Conservation (phyloP, 2,329 filamentous ascomycete species). For the Leptographium flavum region DNA sequence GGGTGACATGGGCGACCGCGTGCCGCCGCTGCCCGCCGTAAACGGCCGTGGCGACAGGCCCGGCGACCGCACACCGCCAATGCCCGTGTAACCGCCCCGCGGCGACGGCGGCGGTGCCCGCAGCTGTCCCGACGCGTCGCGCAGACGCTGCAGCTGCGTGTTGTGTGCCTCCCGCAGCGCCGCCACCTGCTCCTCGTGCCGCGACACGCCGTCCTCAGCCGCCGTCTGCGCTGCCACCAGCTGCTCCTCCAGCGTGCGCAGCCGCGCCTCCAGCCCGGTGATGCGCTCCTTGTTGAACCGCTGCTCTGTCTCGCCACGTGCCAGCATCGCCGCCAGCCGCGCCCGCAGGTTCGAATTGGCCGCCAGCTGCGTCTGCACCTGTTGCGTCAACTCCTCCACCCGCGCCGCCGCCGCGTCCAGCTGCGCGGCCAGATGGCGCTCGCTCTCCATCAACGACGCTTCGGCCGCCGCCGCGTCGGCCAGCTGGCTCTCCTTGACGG, state of each 20-base stretch:
- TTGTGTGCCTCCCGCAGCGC: conserved; percentile 64
- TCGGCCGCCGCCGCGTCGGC: conserved; percentile 42
- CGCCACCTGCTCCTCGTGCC: conserved; percentile 75
- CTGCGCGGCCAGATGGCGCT: conserved; percentile 52
- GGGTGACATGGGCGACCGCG: conserved; percentile 49
- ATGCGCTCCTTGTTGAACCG: conserved; percentile 69
- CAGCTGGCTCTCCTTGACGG: conserved; percentile 47
- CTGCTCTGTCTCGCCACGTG: conserved; percentile 73
- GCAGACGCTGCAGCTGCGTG: conserved; percentile 61
- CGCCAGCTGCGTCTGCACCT: conserved; percentile 70
- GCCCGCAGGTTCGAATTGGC: conserved; percentile 61
- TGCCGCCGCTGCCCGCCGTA: conserved; percentile 20
- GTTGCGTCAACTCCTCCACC: conserved; percentile 58
- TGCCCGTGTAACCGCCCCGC: neutral
- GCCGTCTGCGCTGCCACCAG: conserved; percentile 70
- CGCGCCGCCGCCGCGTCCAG: conserved; percentile 60
- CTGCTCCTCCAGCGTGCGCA: conserved; percentile 72
- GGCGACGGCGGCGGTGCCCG: conserved; percentile 5
- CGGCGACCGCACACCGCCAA: conserved; percentile 2
- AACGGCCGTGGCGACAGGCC: conserved; percentile 31
- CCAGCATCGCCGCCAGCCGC: conserved; percentile 65
- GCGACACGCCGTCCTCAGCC: conserved; percentile 69
- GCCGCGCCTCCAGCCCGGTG: conserved; percentile 64
- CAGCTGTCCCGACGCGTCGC: conserved; percentile 24
- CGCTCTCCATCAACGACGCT: conserved; percentile 39